These are phyloP conservation scores for Musa acuminata DNA, from an alignment of 176 grass and related monocot genomes.

Conservation along the genomic window DNA sequence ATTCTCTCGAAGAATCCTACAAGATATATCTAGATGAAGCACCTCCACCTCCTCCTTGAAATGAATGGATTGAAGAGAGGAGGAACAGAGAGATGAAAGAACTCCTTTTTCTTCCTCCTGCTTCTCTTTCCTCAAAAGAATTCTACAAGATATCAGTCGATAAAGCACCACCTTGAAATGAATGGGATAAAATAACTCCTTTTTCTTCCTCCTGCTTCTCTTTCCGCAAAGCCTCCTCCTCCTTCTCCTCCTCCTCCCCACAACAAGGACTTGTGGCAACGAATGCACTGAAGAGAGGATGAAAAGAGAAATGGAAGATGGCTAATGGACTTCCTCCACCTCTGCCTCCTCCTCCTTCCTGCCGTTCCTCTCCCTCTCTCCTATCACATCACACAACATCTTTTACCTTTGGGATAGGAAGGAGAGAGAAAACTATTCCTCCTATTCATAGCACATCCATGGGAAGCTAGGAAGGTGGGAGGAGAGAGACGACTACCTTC, in stretches of 20 bases:
- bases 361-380: neutral
- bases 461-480: neutral
- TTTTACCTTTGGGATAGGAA: neutral
- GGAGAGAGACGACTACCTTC: no score
- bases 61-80: neutral
- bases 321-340: neutral
- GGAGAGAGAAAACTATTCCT: neutral
- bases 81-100: neutral
- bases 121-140: no score
- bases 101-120: no score
- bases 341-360: neutral
- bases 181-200: neutral
- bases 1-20: no score
- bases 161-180: neutral
- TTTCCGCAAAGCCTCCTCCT: no score
- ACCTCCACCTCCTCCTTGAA: no score
- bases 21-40: no score
- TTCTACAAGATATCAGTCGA: no score
- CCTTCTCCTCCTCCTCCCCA: no score
- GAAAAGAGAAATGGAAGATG: neutral
- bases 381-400: neutral
- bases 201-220: no score
- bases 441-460: neutral
- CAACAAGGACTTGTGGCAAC: neutral
- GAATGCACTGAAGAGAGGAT: no score